These are phyloP conservation scores for Nakataea oryzae DNA, from an alignment of 2,329 filamentous ascomycete species.

Conservation along the genomic window DNA sequence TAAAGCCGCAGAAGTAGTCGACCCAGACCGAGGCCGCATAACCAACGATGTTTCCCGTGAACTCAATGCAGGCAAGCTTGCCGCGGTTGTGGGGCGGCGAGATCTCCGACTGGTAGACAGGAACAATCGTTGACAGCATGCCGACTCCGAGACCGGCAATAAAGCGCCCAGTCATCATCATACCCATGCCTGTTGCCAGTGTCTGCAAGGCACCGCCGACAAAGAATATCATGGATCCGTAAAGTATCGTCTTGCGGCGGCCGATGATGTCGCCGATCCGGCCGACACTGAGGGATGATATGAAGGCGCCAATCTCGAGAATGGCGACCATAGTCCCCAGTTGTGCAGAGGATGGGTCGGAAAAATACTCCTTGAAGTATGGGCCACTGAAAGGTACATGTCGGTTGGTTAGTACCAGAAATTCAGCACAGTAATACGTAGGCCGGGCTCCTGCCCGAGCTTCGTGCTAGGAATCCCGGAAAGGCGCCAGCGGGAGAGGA, in stretches of 20 bases:
- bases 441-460: too few species aligned
- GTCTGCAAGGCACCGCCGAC: constrained; percentile 78
- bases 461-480: neutral
- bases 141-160: constrained; percentile 80
- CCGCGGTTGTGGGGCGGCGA: constrained; percentile 94
- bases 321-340: constrained; percentile 98
- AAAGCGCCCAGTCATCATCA: constrained; percentile 81
- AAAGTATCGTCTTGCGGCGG: constrained; percentile 80
- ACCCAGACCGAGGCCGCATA: constrained; percentile 98
- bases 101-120: constrained; percentile 90
- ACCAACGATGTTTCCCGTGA: constrained; percentile 91
- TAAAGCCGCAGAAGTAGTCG: constrained; percentile 92
- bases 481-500: neutral
- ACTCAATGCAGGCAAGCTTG: constrained; percentile 94
- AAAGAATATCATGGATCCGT: constrained; percentile 83
- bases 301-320: constrained; percentile 84
- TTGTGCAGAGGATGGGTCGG: constrained; percentile 75
- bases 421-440: neutral
- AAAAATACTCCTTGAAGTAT: constrained; percentile 86
- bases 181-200: constrained; percentile 69
- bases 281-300: constrained; percentile 79
- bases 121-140: constrained; percentile 82
- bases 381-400: constrained; percentile 50
- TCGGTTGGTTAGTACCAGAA: neutral
- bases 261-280: constrained; percentile 87